A percentile compares a stretch with the other conserved stretches of the same genome.
Conservation (phyloP, 306 rosid genomes). For the Oxytropis ochrocephala region DNA sequence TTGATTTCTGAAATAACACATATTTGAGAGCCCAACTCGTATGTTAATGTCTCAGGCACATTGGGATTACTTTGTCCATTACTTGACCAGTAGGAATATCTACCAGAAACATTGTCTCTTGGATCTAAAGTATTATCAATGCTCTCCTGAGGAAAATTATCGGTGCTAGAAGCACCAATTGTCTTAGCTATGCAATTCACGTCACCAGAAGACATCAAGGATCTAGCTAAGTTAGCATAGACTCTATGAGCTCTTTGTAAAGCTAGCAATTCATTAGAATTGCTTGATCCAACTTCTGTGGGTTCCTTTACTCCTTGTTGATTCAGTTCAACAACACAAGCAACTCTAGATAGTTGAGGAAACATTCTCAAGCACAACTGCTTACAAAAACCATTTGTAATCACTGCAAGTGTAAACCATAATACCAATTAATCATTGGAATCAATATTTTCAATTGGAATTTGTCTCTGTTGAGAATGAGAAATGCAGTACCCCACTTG, state of each 20-base stretch:
- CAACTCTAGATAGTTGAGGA: slow-evolving; percentile 64
- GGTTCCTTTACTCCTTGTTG: slow-evolving; percentile 27
- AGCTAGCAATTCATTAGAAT: slow-evolving; percentile 43
- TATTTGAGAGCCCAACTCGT: slow-evolving; percentile 57
- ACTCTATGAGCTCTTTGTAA: slow-evolving; percentile 60
- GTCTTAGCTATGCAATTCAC: slow-evolving; percentile 49
- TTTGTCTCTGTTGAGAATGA: not conserved
- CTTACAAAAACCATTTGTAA: slow-evolving; percentile 60
- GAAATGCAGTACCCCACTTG: not conserved
- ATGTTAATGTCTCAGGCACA: slow-evolving; percentile 75
- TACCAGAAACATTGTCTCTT: slow-evolving; percentile 16
- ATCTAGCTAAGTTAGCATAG: slow-evolving; percentile 45
- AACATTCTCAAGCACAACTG: slow-evolving; percentile 76
- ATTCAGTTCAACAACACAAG: slow-evolving; percentile 47
- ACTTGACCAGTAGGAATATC: slow-evolving; percentile 83
- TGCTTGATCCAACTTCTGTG: slow-evolving; percentile 59
- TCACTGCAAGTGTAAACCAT: slow-evolving; percentile 74
- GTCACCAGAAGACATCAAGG: slow-evolving; percentile 17
- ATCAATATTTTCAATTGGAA: not conserved
- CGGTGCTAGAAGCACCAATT: slow-evolving; percentile 86
- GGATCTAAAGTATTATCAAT: slow-evolving; percentile 59
- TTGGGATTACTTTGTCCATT: slow-evolving; percentile 59
- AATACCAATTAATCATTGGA: slow-evolving; percentile 16
- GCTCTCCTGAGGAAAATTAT: slow-evolving; percentile 74
- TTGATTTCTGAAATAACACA: slow-evolving; percentile 58